phyloP scores from a whole-genome alignment of 2,329 filamentous ascomycete genomes.

The Stachybotrys echinatus region DNA sequence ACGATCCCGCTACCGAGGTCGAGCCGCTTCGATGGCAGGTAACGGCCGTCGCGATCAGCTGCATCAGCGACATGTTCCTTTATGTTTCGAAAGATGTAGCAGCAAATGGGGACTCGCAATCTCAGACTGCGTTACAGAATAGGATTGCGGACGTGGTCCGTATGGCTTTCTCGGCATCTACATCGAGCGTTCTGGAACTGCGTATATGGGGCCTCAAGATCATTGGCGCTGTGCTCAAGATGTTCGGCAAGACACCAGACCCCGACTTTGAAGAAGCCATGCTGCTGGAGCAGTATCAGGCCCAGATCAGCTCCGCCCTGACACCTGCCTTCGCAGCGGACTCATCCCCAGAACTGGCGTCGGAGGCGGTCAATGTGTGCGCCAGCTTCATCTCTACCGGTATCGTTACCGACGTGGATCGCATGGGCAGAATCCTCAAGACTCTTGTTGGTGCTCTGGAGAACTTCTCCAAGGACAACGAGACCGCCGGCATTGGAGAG shows the following conservation, averaged over 20 bases:
- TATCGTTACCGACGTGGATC: slow-evolving; percentile 93
- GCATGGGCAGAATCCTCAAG: slow-evolving; percentile 98
- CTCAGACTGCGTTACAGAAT: slow-evolving; percentile 73
- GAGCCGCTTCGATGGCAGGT: slow-evolving; percentile 95
- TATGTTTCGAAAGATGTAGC: slow-evolving; percentile 75
- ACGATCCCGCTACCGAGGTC: slow-evolving; percentile 56
- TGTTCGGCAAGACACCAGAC: slow-evolving; percentile 93
- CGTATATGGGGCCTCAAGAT: slow-evolving; percentile 90
- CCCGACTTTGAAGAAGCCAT: slow-evolving; percentile 98
- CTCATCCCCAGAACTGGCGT: slow-evolving; percentile 91
- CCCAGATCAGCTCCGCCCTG: slow-evolving; percentile 92
- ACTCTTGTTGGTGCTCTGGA: slow-evolving; percentile 85
- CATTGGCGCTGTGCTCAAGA: slow-evolving; percentile 86
- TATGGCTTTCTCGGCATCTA: slow-evolving; percentile 96
- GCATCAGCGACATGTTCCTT: slow-evolving; percentile 75
- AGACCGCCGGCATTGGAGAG: slow-evolving; percentile 86
- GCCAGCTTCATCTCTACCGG: slow-evolving; percentile 97
- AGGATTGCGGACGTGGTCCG: slow-evolving; percentile 88
- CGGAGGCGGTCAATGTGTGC: slow-evolving; percentile 94
- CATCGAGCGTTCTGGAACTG: slow-evolving; percentile 83
- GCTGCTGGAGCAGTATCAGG: slow-evolving; percentile 95
- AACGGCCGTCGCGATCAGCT: slow-evolving; percentile 86
- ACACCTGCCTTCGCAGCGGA: slow-evolving; percentile 95
- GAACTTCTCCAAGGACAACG: slow-evolving; percentile 78
- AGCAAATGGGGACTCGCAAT: slow-evolving; percentile 70